Evolutionary conservation across 192 early-diverging fungal species (phyloP).

Genomic region (Pilobolus umbonatus): DNA sequence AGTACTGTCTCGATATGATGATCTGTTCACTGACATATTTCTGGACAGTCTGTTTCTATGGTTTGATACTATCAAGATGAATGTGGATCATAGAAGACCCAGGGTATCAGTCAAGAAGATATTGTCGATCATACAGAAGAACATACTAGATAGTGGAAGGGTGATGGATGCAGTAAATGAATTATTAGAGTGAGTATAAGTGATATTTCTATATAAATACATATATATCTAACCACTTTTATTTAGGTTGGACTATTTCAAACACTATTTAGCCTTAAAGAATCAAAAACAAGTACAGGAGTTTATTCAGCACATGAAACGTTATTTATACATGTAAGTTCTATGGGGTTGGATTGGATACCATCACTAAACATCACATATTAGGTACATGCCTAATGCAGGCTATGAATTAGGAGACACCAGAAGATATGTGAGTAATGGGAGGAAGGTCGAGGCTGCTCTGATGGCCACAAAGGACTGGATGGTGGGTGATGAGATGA

Average conservation of each 20-base stretch:
- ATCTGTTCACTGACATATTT: constrained; percentile 44
- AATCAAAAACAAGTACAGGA: constrained; percentile 28
- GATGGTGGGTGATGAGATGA: constrained; percentile 43
- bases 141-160: constrained; percentile 33
- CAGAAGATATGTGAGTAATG: constrained; percentile 38
- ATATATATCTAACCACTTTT: not conserved
- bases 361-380: not conserved
- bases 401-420: constrained; percentile 57
- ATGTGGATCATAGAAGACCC: constrained; percentile 27
- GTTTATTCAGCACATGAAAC: constrained; percentile 40
- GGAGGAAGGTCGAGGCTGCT: constrained; percentile 45
- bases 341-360: no score
- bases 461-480: constrained; percentile 48
- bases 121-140: constrained; percentile 34
- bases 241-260: constrained; percentile 38
- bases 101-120: constrained; percentile 26
- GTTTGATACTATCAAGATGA: constrained; percentile 53
- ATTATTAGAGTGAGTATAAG: constrained; percentile 34
- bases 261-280: constrained; percentile 29
- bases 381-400: constrained; percentile 46
- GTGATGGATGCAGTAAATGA: constrained; percentile 38
- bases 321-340: constrained; percentile 33
- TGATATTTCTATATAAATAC: not conserved
- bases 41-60: constrained; percentile 45
- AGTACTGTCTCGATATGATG: constrained; percentile 45